Evolutionary conservation across 78 protist species (phyloP).

Genomic region (Cavenderia fasciculata): DNA sequence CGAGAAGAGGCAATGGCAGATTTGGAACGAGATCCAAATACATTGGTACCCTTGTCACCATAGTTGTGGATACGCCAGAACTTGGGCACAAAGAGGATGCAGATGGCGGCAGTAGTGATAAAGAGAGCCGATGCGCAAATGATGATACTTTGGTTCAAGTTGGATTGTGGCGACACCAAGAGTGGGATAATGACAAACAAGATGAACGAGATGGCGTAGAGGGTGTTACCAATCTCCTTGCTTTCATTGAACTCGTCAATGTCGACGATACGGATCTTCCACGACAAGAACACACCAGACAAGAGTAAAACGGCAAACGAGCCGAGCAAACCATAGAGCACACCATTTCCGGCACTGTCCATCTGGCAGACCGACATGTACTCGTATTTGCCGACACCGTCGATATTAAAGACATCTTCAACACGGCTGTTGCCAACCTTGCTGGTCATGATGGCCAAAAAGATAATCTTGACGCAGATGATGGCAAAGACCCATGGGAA

Average conservation of each 20-base stretch:
- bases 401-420: background rate
- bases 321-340: conserved; percentile 5
- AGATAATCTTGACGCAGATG: background rate
- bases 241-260: conserved; percentile 63
- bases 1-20: too few relatives aligned
- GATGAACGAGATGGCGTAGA: conserved; percentile 17
- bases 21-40: too few relatives aligned
- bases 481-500: conserved; percentile 35
- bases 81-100: conserved; percentile 40
- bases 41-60: conserved; percentile 10
- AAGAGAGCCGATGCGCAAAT: conserved; percentile 27
- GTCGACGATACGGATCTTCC: conserved; percentile 69
- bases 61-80: conserved; percentile 36
- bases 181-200: conserved; percentile 12
- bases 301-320: conserved; percentile 20
- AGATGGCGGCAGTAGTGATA: background rate
- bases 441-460: conserved; percentile 12
- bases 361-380: conserved; percentile 18
- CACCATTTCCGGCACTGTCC: background rate
- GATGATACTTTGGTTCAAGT: conserved; percentile 12
- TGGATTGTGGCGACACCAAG: conserved; percentile 29
- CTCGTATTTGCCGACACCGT: conserved; percentile 19
- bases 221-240: conserved; percentile 17
- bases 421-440: background rate
- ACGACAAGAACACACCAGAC: conserved; percentile 58